Conservation (phyloP, 2,329 filamentous ascomycete genomes). For the Monosporascus sp. region DNA sequence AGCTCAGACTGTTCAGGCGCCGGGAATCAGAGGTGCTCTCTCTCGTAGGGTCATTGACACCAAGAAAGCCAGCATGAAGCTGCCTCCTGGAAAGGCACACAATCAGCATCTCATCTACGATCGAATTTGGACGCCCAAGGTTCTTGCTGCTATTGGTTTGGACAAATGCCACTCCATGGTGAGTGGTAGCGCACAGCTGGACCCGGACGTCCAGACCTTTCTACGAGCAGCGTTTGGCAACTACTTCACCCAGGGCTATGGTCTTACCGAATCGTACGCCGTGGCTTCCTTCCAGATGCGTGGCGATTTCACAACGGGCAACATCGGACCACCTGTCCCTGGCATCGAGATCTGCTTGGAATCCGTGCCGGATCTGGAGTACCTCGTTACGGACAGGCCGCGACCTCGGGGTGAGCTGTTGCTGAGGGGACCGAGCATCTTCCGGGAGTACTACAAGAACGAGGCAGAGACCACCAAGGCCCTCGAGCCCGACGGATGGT, state of each 20-base stretch:
- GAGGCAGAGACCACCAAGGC: constrained; percentile 78
- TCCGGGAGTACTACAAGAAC: constrained; percentile 87
- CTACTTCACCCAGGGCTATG: constrained; percentile 81
- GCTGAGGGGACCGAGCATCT: constrained; percentile 72
- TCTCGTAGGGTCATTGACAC: constrained; percentile 73
- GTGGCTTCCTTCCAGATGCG: constrained; percentile 63
- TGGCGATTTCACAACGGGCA: constrained; percentile 70
- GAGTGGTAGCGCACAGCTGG: constrained; percentile 84
- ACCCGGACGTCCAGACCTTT: constrained; percentile 83
- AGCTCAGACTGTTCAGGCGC: constrained; percentile 68
- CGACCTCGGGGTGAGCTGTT: constrained; percentile 86
- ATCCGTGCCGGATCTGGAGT: constrained; percentile 92
- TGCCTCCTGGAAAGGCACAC: constrained; percentile 65
- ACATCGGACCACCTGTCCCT: constrained; percentile 69
- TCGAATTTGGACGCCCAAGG: constrained; percentile 86
- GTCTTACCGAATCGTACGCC: constrained; percentile 90
- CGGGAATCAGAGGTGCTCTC: constrained; percentile 74
- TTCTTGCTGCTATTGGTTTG: constrained; percentile 75
- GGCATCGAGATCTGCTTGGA: constrained; percentile 71
- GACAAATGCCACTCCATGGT: constrained; percentile 69
- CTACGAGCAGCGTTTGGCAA: constrained; percentile 77
- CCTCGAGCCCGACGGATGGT: constrained; percentile 88
- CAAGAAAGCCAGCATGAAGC: constrained; percentile 74
- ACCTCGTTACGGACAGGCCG: constrained; percentile 80
- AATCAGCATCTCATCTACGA: constrained; percentile 76